Percentiles rank a stretch among this genome's conserved stretches.
phyloP scores from a whole-genome alignment of 768 basidiomycete genomes.

The Filobasidium floriforme region DNA sequence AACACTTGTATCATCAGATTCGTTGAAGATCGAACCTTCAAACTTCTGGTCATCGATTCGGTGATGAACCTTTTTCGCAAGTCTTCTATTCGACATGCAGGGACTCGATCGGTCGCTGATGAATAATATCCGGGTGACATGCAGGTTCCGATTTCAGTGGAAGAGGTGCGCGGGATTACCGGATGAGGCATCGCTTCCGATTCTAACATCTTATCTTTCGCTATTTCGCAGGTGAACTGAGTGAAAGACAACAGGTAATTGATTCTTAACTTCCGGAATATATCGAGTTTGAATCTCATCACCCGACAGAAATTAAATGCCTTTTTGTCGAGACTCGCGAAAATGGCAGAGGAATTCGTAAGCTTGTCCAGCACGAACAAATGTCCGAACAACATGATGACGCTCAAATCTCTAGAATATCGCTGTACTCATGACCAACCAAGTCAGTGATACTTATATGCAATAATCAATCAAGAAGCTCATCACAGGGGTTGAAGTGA shows the following conservation, averaged over 20 bases:
- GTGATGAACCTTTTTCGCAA: constrained; percentile 90
- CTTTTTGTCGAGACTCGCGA: constrained; percentile 80
- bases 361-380: constrained; percentile 15
- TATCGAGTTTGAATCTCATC: too few relatives aligned
- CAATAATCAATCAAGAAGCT: constrained; percentile 3
- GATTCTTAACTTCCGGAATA: constrained; percentile 38
- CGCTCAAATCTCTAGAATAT: constrained; percentile 47
- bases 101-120: too few relatives aligned
- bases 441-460: constrained; percentile 61
- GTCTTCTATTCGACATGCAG: constrained; percentile 1
- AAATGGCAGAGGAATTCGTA: constrained; percentile 85
- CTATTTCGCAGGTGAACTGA: constrained; percentile 46
- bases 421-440: constrained; percentile 80
- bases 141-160: constrained; percentile 73
- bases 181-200: neutral
- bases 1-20: constrained; percentile 24
- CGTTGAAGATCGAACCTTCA: constrained; percentile 38
- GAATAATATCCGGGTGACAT: too few relatives aligned
- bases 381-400: neutral
- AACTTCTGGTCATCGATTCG: constrained; percentile 76
- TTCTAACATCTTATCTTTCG: neutral
- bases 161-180: constrained; percentile 58
- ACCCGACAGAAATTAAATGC: constrained; percentile 61
- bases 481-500: neutral
- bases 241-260: constrained; percentile 81